Base-by-base conservation (phyloP, 2,329 filamentous ascomycete species). In the Calonectria pauciramosa region DNA sequence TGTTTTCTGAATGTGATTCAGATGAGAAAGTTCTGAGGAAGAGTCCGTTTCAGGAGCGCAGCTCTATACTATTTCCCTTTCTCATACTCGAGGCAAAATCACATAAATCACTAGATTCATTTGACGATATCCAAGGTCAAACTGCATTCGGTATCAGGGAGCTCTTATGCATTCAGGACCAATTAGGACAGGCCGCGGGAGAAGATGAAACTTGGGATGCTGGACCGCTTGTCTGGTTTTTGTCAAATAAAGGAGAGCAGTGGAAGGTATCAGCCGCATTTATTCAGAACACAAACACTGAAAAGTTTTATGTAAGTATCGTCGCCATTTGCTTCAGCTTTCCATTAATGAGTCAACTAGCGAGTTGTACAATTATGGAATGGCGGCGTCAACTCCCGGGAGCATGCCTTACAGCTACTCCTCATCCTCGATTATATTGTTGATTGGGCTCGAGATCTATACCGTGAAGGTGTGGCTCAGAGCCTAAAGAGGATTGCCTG, bases 341-440 rank as follows among this genome's bases (percentile, higher is more conserved):
- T 3, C 9, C 14, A 28, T 28, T 67, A 36, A 67, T 11, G 14
- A 18, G 6, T 18, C 6, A 18, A 23, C 20, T n/a, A 72, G 70
- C 28, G 51, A n/a, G 52, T 69, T 36, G 34, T 71, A 4, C 16
- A 49, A 36, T 34, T 77, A 18, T 77, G 76, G 76, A 36, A 68
- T 34, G 76, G 75, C 28, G 59, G 38, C 23, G 47, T 77, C 6
- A 41, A 69, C 54, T 72, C 66, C 9, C 38, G 23, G 41, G 71
- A 78, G n/a, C 70, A 65, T 11, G 76, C 77, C 14, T 54, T 79
- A 13, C 78, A 79, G 49, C 67, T 79, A 2, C 51, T 79, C 28
- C 72, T 79, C 11, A 74, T 79, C n/a, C 63, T 79, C 41, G 78
- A 78, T 59, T 79, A 79, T 44, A 75, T 79, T 41, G 72, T 73